Percentiles rank a stretch among this genome's conserved stretches.
Evolutionary conservation across 768 basidiomycete genomes (phyloP).

Genomic region (Kwoniella pini): DNA sequence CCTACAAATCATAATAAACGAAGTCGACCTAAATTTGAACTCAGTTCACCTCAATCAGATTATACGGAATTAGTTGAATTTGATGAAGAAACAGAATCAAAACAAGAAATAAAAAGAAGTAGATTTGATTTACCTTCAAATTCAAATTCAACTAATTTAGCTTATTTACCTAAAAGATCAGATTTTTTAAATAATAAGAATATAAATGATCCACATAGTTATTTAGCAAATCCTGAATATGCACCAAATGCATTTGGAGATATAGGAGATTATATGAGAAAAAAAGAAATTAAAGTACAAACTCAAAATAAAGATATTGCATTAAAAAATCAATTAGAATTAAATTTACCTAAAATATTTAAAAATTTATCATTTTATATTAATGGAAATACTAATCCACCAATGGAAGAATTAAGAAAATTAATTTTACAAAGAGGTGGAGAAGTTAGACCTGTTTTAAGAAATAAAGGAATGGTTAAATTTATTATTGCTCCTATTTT

Average conservation of each 20-base stretch:
- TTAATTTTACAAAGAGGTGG: slow-evolving; percentile 83
- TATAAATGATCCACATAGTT: slow-evolving; percentile 30
- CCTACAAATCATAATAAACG: not conserved
- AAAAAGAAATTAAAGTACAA: slow-evolving; percentile 82
- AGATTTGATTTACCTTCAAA: slow-evolving; percentile 9
- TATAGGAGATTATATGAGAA: slow-evolving; percentile 82
- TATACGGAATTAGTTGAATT: not conserved
- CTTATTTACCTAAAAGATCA: slow-evolving; percentile 38
- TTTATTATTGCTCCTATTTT: slow-evolving; percentile 82
- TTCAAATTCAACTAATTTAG: slow-evolving; percentile 27
- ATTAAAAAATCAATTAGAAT: slow-evolving; percentile 32
- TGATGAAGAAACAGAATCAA: slow-evolving; percentile 11
- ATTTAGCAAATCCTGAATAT: slow-evolving; percentile 58
- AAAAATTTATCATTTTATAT: slow-evolving; percentile 79
- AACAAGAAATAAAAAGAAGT: slow-evolving; percentile 1
- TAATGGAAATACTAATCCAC: slow-evolving; percentile 85
- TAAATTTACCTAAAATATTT: slow-evolving; percentile 63
- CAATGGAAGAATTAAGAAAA: slow-evolving; percentile 77
- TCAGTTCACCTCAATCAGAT: slow-evolving; percentile 15
- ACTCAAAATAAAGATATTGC: slow-evolving; percentile 55
- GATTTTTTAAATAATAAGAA: slow-evolving; percentile 25
- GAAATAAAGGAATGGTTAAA: slow-evolving; percentile 46
- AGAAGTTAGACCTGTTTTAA: slow-evolving; percentile 61
- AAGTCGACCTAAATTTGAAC: not conserved
- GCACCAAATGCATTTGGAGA: slow-evolving; percentile 77